Evolutionary conservation across 2,329 filamentous ascomycete species (phyloP).

Genomic region (Cladosporium sp.): DNA sequence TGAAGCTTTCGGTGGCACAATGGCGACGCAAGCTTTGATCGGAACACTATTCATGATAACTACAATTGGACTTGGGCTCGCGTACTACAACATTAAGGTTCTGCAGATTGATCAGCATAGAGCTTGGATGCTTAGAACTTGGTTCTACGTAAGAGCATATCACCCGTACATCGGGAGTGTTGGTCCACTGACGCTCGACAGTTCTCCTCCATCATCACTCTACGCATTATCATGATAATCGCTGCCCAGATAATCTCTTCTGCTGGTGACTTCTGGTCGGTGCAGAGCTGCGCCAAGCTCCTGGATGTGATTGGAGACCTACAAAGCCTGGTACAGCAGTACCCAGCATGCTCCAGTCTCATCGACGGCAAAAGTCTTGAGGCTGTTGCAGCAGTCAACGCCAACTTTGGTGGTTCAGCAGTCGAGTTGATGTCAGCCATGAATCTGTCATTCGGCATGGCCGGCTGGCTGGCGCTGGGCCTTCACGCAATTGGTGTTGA

Average conservation of each 20-base stretch:
- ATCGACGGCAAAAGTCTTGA: conserved; percentile 32
- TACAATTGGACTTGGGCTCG: conserved; percentile 41
- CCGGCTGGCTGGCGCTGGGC: conserved; percentile 50
- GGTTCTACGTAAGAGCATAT: conserved; percentile 18
- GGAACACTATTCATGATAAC: conserved; percentile 46
- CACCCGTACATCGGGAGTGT: no score
- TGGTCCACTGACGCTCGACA: neutral
- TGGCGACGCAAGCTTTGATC: conserved; percentile 46
- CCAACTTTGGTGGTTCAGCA: conserved; percentile 24
- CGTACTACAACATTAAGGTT: conserved; percentile 55
- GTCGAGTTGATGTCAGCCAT: conserved; percentile 42
- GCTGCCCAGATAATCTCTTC: conserved; percentile 37
- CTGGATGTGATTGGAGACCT: conserved; percentile 34
- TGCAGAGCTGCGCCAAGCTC: conserved; percentile 10
- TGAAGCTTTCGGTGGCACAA: conserved; percentile 51
- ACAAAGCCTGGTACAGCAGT: conserved; percentile 27
- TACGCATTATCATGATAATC: conserved; percentile 47
- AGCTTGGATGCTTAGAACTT: conserved; percentile 57
- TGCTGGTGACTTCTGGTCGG: conserved; percentile 27
- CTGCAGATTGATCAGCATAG: conserved; percentile 61
- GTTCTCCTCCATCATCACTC: conserved; percentile 48
- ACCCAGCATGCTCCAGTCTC: conserved; percentile 40
- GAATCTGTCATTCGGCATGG: conserved; percentile 48
- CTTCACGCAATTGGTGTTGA: conserved; percentile 46
- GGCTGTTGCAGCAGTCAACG: conserved; percentile 27